Conservation (phyloP, 75 land plant genomes). For the Chamaecyparis obtusa region DNA sequence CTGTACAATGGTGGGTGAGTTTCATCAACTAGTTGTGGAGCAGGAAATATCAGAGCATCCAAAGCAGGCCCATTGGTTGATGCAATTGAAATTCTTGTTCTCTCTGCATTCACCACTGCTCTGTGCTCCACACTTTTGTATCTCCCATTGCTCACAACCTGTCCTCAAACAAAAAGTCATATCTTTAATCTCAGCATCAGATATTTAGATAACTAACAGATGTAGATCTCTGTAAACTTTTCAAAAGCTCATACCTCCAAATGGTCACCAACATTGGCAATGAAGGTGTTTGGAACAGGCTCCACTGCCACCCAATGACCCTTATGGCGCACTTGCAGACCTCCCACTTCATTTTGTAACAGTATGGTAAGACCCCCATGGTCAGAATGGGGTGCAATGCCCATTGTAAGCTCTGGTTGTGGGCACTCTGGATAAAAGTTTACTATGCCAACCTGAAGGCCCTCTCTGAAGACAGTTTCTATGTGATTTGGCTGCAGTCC, state of each 20-base stretch:
- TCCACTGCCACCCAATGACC: slow-evolving; percentile 53
- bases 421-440: slow-evolving; percentile 78
- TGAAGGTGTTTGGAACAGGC: slow-evolving; percentile 49
- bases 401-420: slow-evolving; percentile 62
- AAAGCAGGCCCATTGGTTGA: slow-evolving; percentile 44
- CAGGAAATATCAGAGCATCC: slow-evolving; percentile 44
- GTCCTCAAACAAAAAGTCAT: neutral
- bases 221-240: no score
- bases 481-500: slow-evolving; percentile 49
- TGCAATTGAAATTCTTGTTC: slow-evolving; percentile 51
- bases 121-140: slow-evolving; percentile 76
- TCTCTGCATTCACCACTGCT: slow-evolving; percentile 47
- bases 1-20: slow-evolving; percentile 27
- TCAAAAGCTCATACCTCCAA: slow-evolving; percentile 39
- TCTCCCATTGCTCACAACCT: slow-evolving; percentile 81
- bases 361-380: slow-evolving; percentile 45
- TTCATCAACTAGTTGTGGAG: slow-evolving; percentile 34
- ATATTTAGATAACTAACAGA: no score
- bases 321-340: slow-evolving; percentile 53
- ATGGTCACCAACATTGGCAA: slow-evolving; percentile 48
- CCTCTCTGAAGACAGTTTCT: slow-evolving; percentile 31
- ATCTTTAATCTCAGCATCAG: no score
- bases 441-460: slow-evolving; percentile 39
- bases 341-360: slow-evolving; percentile 43
- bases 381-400: slow-evolving; percentile 54